Percentiles rank a stretch among this genome's conserved stretches.
These are phyloP conservation scores for Cymbopogon citratus DNA, from an alignment of 176 grass and related monocot species.

Conservation along the genomic window DNA sequence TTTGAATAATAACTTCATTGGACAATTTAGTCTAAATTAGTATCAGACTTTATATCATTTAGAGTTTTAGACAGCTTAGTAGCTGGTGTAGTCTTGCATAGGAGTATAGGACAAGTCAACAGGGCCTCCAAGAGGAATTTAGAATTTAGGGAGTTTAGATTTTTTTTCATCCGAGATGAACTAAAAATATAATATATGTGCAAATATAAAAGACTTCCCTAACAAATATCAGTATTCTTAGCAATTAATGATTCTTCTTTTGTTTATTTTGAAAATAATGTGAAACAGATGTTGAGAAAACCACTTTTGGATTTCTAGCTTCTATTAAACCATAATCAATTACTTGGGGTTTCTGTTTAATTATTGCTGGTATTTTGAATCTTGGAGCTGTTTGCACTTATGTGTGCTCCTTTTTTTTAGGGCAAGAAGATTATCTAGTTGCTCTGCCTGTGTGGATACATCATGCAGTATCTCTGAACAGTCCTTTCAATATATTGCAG, in stretches of 20 bases:
- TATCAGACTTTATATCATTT: not conserved
- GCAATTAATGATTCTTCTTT: not conserved
- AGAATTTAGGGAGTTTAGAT: not conserved
- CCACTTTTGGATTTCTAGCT: not conserved
- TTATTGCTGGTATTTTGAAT: not conserved
- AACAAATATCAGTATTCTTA: not conserved
- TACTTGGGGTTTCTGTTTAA: not conserved
- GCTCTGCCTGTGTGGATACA: not conserved
- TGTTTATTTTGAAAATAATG: not conserved
- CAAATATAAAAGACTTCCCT: not conserved
- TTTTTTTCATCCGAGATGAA: not conserved
- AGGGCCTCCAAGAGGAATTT: not conserved
- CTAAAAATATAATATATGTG: not conserved
- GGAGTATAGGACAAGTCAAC: not conserved
- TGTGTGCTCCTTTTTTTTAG: not conserved
- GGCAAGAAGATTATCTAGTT: not conserved
- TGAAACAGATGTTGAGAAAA: not conserved
- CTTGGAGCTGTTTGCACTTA: not conserved
- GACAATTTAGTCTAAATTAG: not conserved
- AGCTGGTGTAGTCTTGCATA: not conserved
- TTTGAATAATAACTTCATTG: not conserved
- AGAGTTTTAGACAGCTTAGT: not conserved
- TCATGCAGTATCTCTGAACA: not conserved
- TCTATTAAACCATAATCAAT: not conserved
- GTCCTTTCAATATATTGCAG: slow-evolving; percentile 33